Conservation (phyloP, 768 basidiomycete species). For the Naganishia friedmannii region DNA sequence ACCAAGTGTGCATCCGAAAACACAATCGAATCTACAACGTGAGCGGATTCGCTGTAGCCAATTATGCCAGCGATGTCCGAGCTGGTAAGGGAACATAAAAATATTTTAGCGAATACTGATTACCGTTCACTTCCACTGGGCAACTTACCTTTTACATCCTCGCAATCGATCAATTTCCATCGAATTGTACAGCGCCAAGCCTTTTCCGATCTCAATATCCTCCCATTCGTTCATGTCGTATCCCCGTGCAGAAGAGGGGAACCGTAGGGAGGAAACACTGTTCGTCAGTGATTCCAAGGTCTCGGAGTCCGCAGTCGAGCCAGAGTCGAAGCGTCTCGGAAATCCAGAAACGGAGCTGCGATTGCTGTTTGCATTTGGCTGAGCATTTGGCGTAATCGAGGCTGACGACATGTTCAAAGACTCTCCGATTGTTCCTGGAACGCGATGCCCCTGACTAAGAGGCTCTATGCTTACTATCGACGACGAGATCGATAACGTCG, state of each 20-base stretch:
- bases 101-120: slow-evolving; percentile 27
- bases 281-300: slow-evolving; percentile 18
- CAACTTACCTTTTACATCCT: slow-evolving; percentile 81
- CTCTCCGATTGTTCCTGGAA: slow-evolving; percentile 3
- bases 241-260: neutral
- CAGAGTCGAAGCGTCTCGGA: slow-evolving; percentile 12
- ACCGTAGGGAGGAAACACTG: slow-evolving; percentile 5
- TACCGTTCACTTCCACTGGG: neutral
- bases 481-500: slow-evolving; percentile 30
- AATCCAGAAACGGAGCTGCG: neutral
- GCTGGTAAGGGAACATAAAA: slow-evolving; percentile 55
- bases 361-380: neutral
- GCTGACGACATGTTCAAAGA: slow-evolving; percentile 14
- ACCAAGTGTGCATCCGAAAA: slow-evolving; percentile 52
- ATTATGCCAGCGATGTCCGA: slow-evolving; percentile 73
- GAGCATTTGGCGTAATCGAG: neutral
- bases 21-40: slow-evolving; percentile 93
- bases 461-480: slow-evolving; percentile 29
- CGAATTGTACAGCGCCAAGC: slow-evolving; percentile 92
- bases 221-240: slow-evolving; percentile 60
- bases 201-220: slow-evolving; percentile 84
- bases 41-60: slow-evolving; percentile 93
- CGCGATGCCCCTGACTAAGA: slow-evolving; percentile 12
- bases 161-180: slow-evolving; percentile 83
- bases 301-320: slow-evolving; percentile 1